Evolutionary conservation across 1,139 yeast species (phyloP).

Genomic region (Suhomyces kunorum): DNA sequence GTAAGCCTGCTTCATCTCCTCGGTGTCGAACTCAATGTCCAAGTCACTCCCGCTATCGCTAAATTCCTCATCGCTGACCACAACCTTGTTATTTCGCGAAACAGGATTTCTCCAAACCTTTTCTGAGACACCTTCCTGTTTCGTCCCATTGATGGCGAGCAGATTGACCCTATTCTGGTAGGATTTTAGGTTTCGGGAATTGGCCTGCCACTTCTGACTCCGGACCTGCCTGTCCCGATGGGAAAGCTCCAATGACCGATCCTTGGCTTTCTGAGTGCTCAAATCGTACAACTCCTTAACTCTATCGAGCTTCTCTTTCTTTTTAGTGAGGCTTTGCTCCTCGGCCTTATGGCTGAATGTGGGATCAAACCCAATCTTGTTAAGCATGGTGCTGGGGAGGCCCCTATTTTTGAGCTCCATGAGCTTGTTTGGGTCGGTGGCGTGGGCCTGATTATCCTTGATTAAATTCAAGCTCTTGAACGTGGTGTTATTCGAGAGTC

Average conservation of each 20-base stretch:
- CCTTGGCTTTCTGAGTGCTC: constrained; percentile 21
- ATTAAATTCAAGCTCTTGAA: constrained; percentile 21
- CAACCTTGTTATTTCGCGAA: constrained; percentile 11
- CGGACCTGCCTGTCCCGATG: constrained; percentile 20
- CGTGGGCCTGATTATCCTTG: constrained; percentile 21
- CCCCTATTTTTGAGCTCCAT: constrained; percentile 22
- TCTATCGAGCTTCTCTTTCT: constrained; percentile 18
- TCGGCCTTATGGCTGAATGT: constrained; percentile 22
- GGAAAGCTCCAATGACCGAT: constrained; percentile 24
- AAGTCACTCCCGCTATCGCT: constrained; percentile 20
- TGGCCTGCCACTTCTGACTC: constrained; percentile 26
- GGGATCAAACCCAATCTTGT: constrained; percentile 55
- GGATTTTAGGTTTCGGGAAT: constrained; percentile 20
- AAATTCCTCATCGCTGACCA: constrained; percentile 14
- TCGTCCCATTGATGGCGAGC: constrained; percentile 12
- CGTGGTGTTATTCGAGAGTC: constrained; percentile 19
- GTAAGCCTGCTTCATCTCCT: constrained; percentile 19
- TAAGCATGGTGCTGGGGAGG: constrained; percentile 39
- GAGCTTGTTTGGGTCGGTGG: constrained; percentile 24
- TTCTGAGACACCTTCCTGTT: neutral
- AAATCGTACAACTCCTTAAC: constrained; percentile 28
- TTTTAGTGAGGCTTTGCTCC: constrained; percentile 16
- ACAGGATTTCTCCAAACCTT: constrained; percentile 7
- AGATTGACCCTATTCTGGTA: constrained; percentile 20
- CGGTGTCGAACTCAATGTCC: constrained; percentile 23